Evolutionary conservation across 2,329 filamentous ascomycete genomes (phyloP), one percentile per base, ranked within the genome.

Genomic region (Pseudocercospora ulei): DNA sequence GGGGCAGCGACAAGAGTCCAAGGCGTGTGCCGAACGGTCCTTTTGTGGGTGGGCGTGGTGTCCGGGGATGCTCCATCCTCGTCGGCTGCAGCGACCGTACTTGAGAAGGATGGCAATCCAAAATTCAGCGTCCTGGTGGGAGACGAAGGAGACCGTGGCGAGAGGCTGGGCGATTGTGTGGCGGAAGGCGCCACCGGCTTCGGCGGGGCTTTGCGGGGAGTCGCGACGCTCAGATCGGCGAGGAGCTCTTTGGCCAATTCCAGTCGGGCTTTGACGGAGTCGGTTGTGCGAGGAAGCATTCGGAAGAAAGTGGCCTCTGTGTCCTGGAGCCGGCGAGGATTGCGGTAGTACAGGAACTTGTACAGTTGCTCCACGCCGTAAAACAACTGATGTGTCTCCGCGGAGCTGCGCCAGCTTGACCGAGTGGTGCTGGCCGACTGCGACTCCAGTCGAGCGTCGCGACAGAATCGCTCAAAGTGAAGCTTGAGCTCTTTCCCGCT

Each of bases 61-160:
- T n/a, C n/a, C n/a, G 43, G 41, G 1, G 47, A 41, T 4, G 39
- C 34, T 19, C 43, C 37, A 5, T 35, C 25, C 7, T 22, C 25
- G 8, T 41, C 7, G 7, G 11, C 30, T 3, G 38, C 7, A 0
- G 29, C 43, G 0, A 35, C 22, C 2, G 43, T 44, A 7, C 38
- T 40, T 35, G 24, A 13, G 12, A 40, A 40, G 4, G 38, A 41
- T n/a, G 29, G 20, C 2, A n/a, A n/a, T n/a, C n/a, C n/a, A n/a
- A n/a, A n/a, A n/a, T n/a, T n/a, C n/a, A n/a, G n/a, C n/a, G n/a
- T n/a, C n/a, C n/a, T n/a, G n/a, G n/a, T n/a, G n/a, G n/a, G n/a
- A n/a, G n/a, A n/a, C n/a, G 12, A 28, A 16, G n/a, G 25, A 13
- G 25, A 12, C 9, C 1, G 25, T 3, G 3, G 25, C 12, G 12